Evolutionary conservation across 352 stramenopile species (phyloP), one percentile per base, ranked within the genome.

Genomic region (Phytophthora pseudosyringae): DNA sequence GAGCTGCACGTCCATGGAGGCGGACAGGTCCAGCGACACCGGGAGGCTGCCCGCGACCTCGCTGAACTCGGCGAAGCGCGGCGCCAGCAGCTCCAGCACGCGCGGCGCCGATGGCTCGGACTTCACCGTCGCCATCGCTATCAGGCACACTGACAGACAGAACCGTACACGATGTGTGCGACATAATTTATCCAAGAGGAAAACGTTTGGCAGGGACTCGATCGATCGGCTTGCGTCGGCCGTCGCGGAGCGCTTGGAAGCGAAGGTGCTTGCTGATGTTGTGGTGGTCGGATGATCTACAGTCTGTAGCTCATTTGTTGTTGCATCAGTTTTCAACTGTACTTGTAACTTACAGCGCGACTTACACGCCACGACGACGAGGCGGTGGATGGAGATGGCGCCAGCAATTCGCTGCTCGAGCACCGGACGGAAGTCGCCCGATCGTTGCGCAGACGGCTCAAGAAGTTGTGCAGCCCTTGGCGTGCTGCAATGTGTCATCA

Each of bases 11-110:
- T 72, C 65, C 15, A 65, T 43, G 9, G 61, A 63, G 3, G 60
- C 43, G 13, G 41, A 69, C 13, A 83, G 64, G 16, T 65, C 58
- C 3, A 78, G 57, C 6, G 60, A 57, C 16, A 70, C 41, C 15
- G 49, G 58, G 13, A 55, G n/a, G 36, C 52, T 64, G 32, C 58
- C 25, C 5, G 12, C 4, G 3, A 53, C 32, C 8, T 40, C 70
- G 13, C 48, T 28, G 31, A 65, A 18, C 18, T 68, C 61, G 8
- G 45, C 38, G 36, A 67, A 73, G 16, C 60, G 67, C 11, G 71
- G 62, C 47, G 46, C 67, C 31, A 79, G 58, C 28, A 78, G 43
- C 71, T 75, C 71, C 48, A 78, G 59, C 33, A 63, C 33, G 11
- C 33, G 57, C 16, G 61, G 31, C 28, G 44, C 40, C 4, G 48